Base-by-base conservation (phyloP, 192 early-diverging fungal species). In the Umbelopsis ramanniana region DNA sequence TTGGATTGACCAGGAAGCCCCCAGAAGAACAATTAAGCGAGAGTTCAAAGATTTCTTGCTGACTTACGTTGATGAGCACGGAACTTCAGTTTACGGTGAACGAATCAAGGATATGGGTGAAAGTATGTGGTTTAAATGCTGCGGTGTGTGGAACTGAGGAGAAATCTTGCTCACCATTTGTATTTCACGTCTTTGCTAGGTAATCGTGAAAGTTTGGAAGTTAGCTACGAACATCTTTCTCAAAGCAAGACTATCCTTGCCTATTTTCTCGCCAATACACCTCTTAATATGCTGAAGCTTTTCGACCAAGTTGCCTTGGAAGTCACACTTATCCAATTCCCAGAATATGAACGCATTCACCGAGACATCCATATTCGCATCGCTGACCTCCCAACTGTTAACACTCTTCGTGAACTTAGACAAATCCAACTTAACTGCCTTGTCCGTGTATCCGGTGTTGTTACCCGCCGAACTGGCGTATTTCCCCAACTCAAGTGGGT, bases 401-500 rank as follows among this genome's bases (percentile, higher is more conserved):
- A 92, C 71, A 93, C 91, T 37, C 83, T 99, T 23, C 90, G 97
- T 66, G 95, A 97, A 37, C 85, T 99, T 73, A 88, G 97, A 70
- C 96, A 98, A 84, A 78, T 84, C 23, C 93, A 98, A 80, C 81
- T 99, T 47, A 98, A 98, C 85, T 93, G 90, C 48, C 83, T 99
- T 22, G 92, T 99, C 38, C 88, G 94, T 22, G 91, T 99, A 8
- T 85, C 89, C 37, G 97, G 97, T 70, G 95, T 97, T 0, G 95
- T 99, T 10, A 97, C 94, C 6, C 83, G 94, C 23, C 91, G 97
- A 68, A 95, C 96, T 2, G 93, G 93, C 33, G 96, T 99, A 17
- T 99, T 97, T 75, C 96, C 97, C 38, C 97, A 99, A 80, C 87
- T 99, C 54, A 98, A 96, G 81, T 95, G 93, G 76, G 94, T 98